phyloP scores from a whole-genome alignment of 169 alveolate species.

The Plasmodium fragile region DNA sequence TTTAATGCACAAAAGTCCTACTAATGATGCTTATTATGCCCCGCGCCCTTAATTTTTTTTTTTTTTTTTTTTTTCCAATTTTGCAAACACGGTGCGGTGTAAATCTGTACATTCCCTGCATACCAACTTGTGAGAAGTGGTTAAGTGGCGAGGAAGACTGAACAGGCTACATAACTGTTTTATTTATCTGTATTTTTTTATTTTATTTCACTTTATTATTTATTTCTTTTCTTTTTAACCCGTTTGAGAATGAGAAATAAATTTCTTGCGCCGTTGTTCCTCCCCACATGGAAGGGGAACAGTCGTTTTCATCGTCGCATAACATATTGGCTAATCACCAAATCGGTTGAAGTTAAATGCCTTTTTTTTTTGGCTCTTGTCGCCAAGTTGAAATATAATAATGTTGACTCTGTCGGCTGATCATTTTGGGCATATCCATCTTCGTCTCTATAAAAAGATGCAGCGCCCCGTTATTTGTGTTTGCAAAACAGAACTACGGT shows the following conservation, averaged over 20 bases:
- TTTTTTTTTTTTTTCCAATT: neutral
- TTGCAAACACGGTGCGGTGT: neutral
- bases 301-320: neutral
- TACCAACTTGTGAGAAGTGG: neutral
- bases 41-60: neutral
- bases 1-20: neutral
- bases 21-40: neutral
- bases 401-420: neutral
- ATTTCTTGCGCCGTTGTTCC: neutral
- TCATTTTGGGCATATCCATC: neutral
- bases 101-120: neutral
- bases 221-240: neutral
- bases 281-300: neutral
- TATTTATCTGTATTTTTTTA: neutral
- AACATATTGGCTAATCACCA: neutral
- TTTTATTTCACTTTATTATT: neutral
- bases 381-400: neutral
- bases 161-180: neutral
- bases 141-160: neutral
- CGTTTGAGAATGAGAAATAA: neutral
- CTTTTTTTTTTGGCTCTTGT: neutral
- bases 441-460: neutral
- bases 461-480: neutral
- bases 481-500: neutral
- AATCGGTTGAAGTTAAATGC: neutral